phyloP scores from a whole-genome alignment of 176 grass and related monocot species.

The Panicum miliaceum region DNA sequence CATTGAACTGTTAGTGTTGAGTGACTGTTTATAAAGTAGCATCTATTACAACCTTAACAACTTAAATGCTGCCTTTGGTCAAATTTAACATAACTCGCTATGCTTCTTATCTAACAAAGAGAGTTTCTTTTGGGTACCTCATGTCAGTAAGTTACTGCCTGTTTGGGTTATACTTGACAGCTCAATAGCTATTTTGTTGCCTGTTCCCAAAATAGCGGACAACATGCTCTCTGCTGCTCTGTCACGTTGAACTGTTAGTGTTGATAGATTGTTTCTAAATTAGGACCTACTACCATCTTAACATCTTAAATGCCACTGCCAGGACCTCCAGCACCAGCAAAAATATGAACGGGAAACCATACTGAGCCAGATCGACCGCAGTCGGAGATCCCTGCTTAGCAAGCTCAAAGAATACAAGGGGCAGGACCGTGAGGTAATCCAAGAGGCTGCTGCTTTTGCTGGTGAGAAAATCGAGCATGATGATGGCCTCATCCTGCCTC shows the following conservation, averaged over 20 bases:
- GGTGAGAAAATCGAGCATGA: constrained; percentile 78
- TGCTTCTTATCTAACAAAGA: background rate
- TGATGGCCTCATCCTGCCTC: constrained; percentile 68
- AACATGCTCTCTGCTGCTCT: background rate
- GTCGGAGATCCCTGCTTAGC: constrained; percentile 59
- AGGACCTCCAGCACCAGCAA: constrained; percentile 90
- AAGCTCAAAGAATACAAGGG: constrained; percentile 88
- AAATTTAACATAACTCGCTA: background rate
- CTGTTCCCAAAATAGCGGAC: background rate
- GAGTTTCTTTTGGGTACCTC: background rate
- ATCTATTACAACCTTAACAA: background rate
- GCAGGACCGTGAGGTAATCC: constrained; percentile 74
- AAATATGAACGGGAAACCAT: constrained; percentile 77
- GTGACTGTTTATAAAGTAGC: background rate
- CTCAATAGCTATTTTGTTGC: background rate
- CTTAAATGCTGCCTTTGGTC: background rate
- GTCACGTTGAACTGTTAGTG: background rate
- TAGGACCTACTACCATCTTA: background rate
- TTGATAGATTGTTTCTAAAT: background rate
- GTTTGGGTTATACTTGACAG: background rate
- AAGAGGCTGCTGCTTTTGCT: constrained; percentile 73
- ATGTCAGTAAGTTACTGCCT: background rate
- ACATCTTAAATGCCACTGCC: background rate
- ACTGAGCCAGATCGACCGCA: constrained; percentile 72
- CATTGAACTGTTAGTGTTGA: background rate